Base-by-base conservation (phyloP, 1,284 basidiomycete species). In the Exobasidium rhododendri region DNA sequence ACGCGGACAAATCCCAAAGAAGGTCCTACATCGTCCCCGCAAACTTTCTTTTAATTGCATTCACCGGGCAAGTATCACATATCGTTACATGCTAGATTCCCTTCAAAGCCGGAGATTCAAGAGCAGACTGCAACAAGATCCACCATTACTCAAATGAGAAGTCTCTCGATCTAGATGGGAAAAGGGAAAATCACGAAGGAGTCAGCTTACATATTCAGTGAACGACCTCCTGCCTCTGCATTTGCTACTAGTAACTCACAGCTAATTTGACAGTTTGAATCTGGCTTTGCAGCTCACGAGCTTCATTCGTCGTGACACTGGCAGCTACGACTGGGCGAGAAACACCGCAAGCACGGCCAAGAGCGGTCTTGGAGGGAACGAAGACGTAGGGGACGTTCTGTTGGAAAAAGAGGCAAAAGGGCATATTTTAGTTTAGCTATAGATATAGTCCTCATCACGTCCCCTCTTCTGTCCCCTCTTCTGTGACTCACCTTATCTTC, bases 321-420 rank as follows among this genome's bases (percentile, higher is more conserved):
- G 89, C 91, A 66, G 94, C 88, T 68, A 99, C 97, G 71, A 98
- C 96, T 43, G 94, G 91, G 66, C 96, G 85, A 46, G 91, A 89
- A 56, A 99, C 94, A 68, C 94, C 92, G 82, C 94, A 98, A 45
- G 94, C 94, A 61, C 94, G 87, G 53, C 94, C 96, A 40, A 98
- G 85, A 20, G 94, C 94, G 63, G 91, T 91, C 83, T 96, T 96
- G 61, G 88, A 91, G 44, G 91, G 91, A 49, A 98, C 85, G 82
- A 97, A 98, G 77, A 97, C 85, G 83, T 97, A 97, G 13, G 91
- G 91, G 52, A 97, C 93, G 83, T 96, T 96, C 92, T 61, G 49
- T 20, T 51, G 14, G 24, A 49, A n/a, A 30, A 54, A 59, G 63
- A 47, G 63, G 60, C 54, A 62, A 46, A 26, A 6, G 24, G 7